A percentile compares a stretch with the other conserved stretches of the same genome.
These are phyloP conservation scores for Angophora floribunda DNA, from an alignment of 345 rosid genomes.

Conservation along the genomic window DNA sequence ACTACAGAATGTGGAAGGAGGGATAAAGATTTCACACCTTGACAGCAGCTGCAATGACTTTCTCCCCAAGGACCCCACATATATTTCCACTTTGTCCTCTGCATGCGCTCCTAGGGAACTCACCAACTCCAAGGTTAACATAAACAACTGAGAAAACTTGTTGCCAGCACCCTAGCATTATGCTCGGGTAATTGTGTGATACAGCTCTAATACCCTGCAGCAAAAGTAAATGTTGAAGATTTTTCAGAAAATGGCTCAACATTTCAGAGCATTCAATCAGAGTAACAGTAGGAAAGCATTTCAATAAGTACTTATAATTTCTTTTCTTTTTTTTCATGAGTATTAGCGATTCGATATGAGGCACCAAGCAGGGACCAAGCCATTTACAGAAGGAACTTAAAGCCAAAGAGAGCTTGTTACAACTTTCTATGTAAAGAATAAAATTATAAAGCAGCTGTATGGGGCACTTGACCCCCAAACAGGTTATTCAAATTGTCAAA, in stretches of 20 bases:
- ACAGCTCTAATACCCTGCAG: constrained; percentile 76
- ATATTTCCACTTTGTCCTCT: constrained; percentile 40
- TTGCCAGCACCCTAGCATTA: constrained; percentile 58
- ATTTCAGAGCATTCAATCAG: not conserved
- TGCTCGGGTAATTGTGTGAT: constrained; percentile 68
- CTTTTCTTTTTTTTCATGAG: not conserved
- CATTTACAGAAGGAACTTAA: not conserved
- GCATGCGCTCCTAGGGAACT: constrained; percentile 37
- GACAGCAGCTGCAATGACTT: constrained; percentile 57
- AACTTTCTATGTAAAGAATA: not conserved
- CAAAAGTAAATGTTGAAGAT: not conserved
- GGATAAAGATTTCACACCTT: constrained; percentile 34
- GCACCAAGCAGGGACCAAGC: not conserved
- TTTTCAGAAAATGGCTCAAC: not conserved
- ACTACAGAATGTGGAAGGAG: not conserved
- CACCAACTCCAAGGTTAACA: constrained; percentile 36
- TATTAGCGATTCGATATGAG: not conserved
- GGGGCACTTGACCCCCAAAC: not conserved
- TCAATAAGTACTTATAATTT: not conserved
- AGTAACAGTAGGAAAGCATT: not conserved
- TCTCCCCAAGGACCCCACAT: constrained; percentile 54
- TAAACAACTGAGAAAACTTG: constrained; percentile 39
- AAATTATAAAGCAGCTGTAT: not conserved
- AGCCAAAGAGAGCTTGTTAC: not conserved
- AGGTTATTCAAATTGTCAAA: not conserved